Percentiles rank a stretch among this genome's conserved stretches.
These are phyloP conservation scores for Lecanicillium sp. DNA, from an alignment of 2,329 filamentous ascomycete genomes.

Conservation along the genomic window DNA sequence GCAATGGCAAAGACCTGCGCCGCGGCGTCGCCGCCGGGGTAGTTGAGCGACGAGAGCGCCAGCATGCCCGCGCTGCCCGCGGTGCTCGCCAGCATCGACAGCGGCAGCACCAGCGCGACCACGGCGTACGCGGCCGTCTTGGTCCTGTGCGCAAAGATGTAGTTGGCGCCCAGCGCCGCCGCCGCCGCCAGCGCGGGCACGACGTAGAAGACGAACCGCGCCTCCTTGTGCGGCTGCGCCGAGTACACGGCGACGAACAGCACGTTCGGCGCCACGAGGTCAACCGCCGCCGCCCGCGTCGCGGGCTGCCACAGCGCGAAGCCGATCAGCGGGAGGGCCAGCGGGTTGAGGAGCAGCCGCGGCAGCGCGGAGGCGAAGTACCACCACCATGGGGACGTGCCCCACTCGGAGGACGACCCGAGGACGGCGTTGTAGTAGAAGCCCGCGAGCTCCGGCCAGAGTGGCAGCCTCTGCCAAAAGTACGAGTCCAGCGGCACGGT, in stretches of 20 bases:
- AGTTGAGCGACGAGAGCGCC: conserved; percentile 79
- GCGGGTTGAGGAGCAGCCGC: conserved; percentile 75
- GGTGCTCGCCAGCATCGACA: conserved; percentile 56
- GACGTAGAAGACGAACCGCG: conserved; percentile 87
- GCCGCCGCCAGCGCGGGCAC: conserved; percentile 75
- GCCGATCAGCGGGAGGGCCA: conserved; percentile 51
- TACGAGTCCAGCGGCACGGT: conserved; percentile 81
- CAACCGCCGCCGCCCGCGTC: conserved; percentile 36
- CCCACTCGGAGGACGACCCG: conserved; percentile 82
- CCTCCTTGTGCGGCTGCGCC: conserved; percentile 89
- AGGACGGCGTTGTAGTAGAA: conserved; percentile 90
- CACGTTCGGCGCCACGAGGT: conserved; percentile 59
- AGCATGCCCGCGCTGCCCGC: conserved; percentile 61
- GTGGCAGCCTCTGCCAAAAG: conserved; percentile 72
- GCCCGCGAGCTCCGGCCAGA: conserved; percentile 86
- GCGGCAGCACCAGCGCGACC: conserved; percentile 47
- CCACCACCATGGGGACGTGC: conserved; percentile 75
- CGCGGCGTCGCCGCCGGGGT: conserved; percentile 83
- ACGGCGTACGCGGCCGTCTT: conserved; percentile 54
- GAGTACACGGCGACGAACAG: conserved; percentile 77
- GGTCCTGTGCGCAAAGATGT: conserved; percentile 58
- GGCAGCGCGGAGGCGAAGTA: conserved; percentile 82
- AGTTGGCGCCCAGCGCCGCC: conserved; percentile 66
- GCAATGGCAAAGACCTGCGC: conserved; percentile 39
- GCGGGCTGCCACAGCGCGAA: conserved; percentile 45